phyloP scores from a whole-genome alignment of 345 rosid species.

The Microthlaspi erraticum region DNA sequence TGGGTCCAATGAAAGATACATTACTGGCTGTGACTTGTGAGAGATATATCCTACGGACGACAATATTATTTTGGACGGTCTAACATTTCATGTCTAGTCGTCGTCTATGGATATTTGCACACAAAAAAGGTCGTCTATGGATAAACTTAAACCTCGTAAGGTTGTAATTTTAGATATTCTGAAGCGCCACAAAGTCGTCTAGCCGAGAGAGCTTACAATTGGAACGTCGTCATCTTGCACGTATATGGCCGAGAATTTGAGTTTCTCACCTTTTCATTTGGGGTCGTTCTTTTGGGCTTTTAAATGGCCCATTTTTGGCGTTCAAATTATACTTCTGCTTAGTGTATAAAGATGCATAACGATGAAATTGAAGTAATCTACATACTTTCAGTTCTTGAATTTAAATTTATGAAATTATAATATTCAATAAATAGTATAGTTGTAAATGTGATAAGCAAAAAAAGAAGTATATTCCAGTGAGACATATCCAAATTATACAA shows the following conservation, averaged over 20 bases:
- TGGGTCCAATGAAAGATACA: constrained; percentile 27
- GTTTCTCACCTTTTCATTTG: no score
- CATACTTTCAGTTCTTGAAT: no score
- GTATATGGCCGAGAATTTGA: no score
- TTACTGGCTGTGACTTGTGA: not conserved
- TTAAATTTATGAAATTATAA: not conserved
- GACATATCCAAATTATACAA: constrained; percentile 6
- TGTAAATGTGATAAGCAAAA: not conserved
- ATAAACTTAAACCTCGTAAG: not conserved
- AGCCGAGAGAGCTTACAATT: not conserved
- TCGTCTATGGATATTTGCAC: no score
- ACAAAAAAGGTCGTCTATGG: no score
- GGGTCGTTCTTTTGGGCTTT: no score
- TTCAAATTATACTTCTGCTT: no score
- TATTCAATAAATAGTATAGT: not conserved
- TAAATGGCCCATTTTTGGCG: no score
- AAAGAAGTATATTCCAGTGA: no score
- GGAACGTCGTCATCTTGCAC: not conserved
- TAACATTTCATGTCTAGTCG: not conserved
- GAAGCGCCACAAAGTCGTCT: constrained; percentile 4
- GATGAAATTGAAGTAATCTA: no score
- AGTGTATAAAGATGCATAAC: no score
- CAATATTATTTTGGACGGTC: constrained; percentile 9
- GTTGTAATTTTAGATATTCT: not conserved
- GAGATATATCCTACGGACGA: not conserved